phyloP scores from a whole-genome alignment of 495 filamentous ascomycete species.

The Penicillium manginii region DNA sequence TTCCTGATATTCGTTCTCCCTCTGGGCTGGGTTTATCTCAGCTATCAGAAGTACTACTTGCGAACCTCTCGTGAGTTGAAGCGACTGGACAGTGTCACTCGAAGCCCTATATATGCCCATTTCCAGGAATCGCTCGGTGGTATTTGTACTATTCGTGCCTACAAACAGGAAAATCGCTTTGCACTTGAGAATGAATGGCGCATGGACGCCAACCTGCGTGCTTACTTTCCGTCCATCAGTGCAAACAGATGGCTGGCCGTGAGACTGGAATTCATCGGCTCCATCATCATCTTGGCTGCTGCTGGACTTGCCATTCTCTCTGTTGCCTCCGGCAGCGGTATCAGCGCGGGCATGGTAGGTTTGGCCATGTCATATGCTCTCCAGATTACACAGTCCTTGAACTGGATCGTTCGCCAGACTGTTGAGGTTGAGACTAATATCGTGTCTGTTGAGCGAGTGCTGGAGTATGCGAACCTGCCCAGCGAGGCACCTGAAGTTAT shows the following conservation, averaged over 20 bases:
- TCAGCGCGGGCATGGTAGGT: conserved; percentile 84
- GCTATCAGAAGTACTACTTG: conserved; percentile 96
- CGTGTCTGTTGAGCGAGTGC: conserved; percentile 95
- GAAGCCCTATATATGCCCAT: conserved; percentile 96
- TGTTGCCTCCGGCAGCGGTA: conserved; percentile 67
- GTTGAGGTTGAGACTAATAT: conserved; percentile 99
- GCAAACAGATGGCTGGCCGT: conserved; percentile 97
- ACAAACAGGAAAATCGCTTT: conserved; percentile 85
- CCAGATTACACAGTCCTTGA: conserved; percentile 96
- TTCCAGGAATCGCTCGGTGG: conserved; percentile 98
- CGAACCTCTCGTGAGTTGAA: conserved; percentile 95
- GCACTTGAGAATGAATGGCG: conserved; percentile 95
- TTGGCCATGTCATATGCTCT: conserved; percentile 96
- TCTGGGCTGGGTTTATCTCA: conserved; percentile 79
- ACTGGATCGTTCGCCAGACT: conserved; percentile 99
- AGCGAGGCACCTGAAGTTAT: conserved; percentile 97
- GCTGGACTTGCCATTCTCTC: conserved; percentile 83
- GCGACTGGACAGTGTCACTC: conserved; percentile 90
- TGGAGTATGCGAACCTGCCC: conserved; percentile 92
- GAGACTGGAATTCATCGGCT: conserved; percentile 94
- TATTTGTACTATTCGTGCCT: conserved; percentile 96
- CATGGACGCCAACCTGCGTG: conserved; percentile 91
- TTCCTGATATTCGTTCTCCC: conserved; percentile 84
- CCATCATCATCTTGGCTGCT: conserved; percentile 86
- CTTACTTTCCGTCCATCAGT: conserved; percentile 95